phyloP scores from a whole-genome alignment of 1,139 yeast species.

The Zhuliangozyma blackwelliae region DNA sequence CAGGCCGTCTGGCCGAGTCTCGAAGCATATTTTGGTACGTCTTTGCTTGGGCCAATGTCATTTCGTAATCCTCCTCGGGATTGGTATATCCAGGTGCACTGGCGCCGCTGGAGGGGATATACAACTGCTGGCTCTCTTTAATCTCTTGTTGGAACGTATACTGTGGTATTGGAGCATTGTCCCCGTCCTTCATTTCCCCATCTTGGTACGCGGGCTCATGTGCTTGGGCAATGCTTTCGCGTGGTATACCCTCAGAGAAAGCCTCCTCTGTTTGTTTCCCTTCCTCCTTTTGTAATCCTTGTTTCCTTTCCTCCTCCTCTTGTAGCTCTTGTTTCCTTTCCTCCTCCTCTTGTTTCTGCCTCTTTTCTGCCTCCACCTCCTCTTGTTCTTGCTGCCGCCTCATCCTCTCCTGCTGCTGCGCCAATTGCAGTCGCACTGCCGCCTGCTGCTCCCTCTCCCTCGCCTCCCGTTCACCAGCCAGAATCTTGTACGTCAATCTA shows the following conservation, averaged over 20 bases:
- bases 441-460: slow-evolving; percentile 16
- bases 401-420: slow-evolving; percentile 10
- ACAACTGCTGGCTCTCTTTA: slow-evolving; percentile 18
- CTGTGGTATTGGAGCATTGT: too few relatives aligned
- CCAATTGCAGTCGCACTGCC: slow-evolving; percentile 17
- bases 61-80: slow-evolving; percentile 45
- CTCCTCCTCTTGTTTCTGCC: not conserved
- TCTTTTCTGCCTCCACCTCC: slow-evolving; percentile 3
- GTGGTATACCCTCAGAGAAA: too few relatives aligned
- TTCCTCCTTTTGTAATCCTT: too few relatives aligned
- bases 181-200: too few relatives aligned
- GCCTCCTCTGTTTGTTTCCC: too few relatives aligned
- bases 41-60: slow-evolving; percentile 52
- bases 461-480: slow-evolving; percentile 6
- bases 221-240: too few relatives aligned
- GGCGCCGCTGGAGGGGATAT: slow-evolving; percentile 14
- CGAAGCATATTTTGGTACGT: slow-evolving; percentile 46
- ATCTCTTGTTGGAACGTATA: slow-evolving; percentile 6
- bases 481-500: slow-evolving; percentile 16
- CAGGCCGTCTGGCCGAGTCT: slow-evolving; percentile 9
- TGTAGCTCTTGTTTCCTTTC: not conserved
- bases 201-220: too few relatives aligned
- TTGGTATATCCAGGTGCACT: slow-evolving; percentile 24
- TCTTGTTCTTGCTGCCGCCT: slow-evolving; percentile 2
- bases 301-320: not conserved